Conservation (phyloP, 2,329 filamentous ascomycete genomes). For the Alternaria hordeiaustralica region DNA sequence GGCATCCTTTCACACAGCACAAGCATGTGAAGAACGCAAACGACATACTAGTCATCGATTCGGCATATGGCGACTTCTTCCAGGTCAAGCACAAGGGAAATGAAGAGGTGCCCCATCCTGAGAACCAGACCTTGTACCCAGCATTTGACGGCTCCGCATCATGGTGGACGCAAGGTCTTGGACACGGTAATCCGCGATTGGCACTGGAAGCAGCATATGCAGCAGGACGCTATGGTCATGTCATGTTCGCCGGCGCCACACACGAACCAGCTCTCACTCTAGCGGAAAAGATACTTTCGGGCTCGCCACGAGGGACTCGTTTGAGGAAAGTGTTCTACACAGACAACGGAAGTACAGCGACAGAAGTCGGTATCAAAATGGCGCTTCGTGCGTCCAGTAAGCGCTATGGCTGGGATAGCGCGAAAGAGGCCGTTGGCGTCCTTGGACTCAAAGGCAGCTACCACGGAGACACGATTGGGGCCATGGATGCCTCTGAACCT, state of each 20-base stretch:
- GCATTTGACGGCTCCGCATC: conserved; percentile 85
- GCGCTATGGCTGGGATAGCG: conserved; percentile 70
- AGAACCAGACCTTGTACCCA: conserved; percentile 59
- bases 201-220: conserved; percentile 80
- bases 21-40: conserved; percentile 64
- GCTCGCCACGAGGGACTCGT: conserved; percentile 65
- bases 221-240: conserved; percentile 82
- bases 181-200: conserved; percentile 75
- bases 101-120: conserved; percentile 18
- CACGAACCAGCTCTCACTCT: conserved; percentile 77
- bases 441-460: conserved; percentile 81
- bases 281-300: conserved; percentile 67
- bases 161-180: conserved; percentile 88
- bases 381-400: conserved; percentile 71
- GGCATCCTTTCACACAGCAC: conserved; percentile 90
- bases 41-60: conserved; percentile 78
- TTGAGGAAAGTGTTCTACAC: conserved; percentile 79
- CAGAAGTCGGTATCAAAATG: conserved; percentile 88
- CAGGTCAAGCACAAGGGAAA: conserved; percentile 60
- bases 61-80: conserved; percentile 79
- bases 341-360: conserved; percentile 83
- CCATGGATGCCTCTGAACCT: conserved; percentile 85
- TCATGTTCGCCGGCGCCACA: conserved; percentile 85
- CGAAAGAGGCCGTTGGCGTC: conserved; percentile 66
- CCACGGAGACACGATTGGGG: conserved; percentile 86